Percentiles rank a stretch among this genome's conserved stretches.
These are phyloP conservation scores for Peronosclerospora sorghi DNA, from an alignment of 352 stramenopile species.

Conservation along the genomic window DNA sequence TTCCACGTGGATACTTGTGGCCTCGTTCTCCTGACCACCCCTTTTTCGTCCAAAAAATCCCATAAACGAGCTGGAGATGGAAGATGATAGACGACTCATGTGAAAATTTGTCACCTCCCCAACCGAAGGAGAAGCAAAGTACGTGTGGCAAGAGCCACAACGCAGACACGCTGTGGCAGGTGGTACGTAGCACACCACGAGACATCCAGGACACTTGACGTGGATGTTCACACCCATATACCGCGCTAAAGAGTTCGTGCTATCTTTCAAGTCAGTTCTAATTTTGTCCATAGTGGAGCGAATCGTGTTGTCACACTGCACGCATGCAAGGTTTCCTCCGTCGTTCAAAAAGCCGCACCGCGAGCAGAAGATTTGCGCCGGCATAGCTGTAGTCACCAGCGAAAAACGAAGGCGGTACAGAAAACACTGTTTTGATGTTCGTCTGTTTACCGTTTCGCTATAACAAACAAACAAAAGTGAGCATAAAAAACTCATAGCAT, in stretches of 20 bases:
- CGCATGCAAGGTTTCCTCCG: conserved; percentile 48
- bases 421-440: conserved; percentile 47
- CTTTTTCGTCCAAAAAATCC: conserved; percentile 44
- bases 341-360: conserved; percentile 69
- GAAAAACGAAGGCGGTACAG: conserved; percentile 52
- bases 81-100: conserved; percentile 61
- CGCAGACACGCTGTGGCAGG: conserved; percentile 66
- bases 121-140: conserved; percentile 71
- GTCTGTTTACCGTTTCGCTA: conserved; percentile 46
- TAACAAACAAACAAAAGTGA: conserved; percentile 1
- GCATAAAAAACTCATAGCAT: not conserved
- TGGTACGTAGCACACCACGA: conserved; percentile 60
- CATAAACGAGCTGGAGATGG: conserved; percentile 69
- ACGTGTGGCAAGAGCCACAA: conserved; percentile 69
- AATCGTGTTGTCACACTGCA: conserved; percentile 65
- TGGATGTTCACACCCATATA: conserved; percentile 81
- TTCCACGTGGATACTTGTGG: conserved; percentile 18
- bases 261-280: conserved; percentile 56
- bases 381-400: conserved; percentile 47
- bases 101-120: conserved; percentile 80
- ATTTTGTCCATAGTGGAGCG: conserved; percentile 71
- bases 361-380: conserved; percentile 69
- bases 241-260: conserved; percentile 65
- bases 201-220: conserved; percentile 72
- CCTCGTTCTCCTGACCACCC: conserved; percentile 13